phyloP scores from a whole-genome alignment of 1,284 basidiomycete genomes.

The Sporisorium sorghi region DNA sequence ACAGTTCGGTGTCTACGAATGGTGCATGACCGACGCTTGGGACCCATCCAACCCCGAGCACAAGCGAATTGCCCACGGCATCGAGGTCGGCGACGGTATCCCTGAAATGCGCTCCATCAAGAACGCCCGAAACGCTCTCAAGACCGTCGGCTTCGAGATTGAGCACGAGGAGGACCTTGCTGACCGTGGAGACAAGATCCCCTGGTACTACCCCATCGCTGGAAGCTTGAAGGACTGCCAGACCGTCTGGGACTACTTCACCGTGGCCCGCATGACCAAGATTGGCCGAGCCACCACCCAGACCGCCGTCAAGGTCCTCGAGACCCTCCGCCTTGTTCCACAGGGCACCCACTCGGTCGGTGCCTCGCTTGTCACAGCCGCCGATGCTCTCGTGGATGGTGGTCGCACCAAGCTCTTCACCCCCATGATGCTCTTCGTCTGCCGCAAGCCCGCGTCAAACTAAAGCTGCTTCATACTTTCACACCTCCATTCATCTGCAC shows the following conservation, averaged over 20 bases:
- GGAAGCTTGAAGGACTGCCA: conserved; percentile 92
- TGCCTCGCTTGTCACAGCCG: conserved; percentile 87
- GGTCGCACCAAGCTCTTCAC: conserved; percentile 82
- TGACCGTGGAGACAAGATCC: conserved; percentile 80
- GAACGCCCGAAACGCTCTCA: conserved; percentile 81
- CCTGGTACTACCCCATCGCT: conserved; percentile 97
- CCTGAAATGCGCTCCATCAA: conserved; percentile 91
- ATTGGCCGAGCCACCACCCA: conserved; percentile 88
- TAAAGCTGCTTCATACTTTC: not conserved
- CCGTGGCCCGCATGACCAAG: conserved; percentile 77
- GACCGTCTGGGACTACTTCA: conserved; percentile 84
- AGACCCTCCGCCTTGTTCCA: conserved; percentile 83
- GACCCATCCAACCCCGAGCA: conserved; percentile 87
- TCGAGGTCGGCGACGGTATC: conserved; percentile 88
- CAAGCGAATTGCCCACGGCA: conserved; percentile 87
- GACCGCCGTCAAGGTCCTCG: conserved; percentile 81
- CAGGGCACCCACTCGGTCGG: conserved; percentile 94
- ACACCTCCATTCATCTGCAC: not conserved
- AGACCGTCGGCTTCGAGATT: conserved; percentile 87
- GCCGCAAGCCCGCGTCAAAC: conserved; percentile 36
- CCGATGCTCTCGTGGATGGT: conserved; percentile 82
- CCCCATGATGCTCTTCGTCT: conserved; percentile 66
- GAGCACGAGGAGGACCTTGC: conserved; percentile 95
- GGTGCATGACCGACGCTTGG: conserved; percentile 98
- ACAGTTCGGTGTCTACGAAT: conserved; percentile 98